Conservation (phyloP, 306 rosid genomes). For the Pachyrhizus erosus region DNA sequence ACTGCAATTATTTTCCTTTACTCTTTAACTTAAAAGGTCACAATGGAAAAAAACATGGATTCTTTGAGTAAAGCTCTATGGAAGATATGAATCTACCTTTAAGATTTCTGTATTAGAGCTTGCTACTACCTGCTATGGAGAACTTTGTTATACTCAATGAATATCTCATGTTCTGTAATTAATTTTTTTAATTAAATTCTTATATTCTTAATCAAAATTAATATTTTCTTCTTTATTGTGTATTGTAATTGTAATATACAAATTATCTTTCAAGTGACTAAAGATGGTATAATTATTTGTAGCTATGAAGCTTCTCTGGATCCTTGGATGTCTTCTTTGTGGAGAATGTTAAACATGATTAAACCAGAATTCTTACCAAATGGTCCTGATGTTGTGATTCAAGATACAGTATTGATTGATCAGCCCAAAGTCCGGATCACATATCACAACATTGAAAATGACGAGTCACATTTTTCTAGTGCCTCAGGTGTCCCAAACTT, state of each 20-base stretch:
- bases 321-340: conserved; percentile 87
- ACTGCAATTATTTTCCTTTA: not conserved
- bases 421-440: conserved; percentile 68
- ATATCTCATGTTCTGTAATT: conserved; percentile 10
- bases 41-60: not conserved
- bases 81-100: conserved; percentile 19
- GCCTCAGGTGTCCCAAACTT: conserved; percentile 61
- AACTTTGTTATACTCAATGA: conserved; percentile 21
- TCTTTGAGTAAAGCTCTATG: conserved; percentile 15
- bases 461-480: conserved; percentile 53
- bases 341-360: conserved; percentile 61
- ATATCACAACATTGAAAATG: conserved; percentile 59
- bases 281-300: conserved; percentile 32
- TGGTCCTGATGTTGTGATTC: conserved; percentile 61
- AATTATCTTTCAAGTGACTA: not conserved
- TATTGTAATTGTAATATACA: conserved; percentile 11
- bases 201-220: not conserved
- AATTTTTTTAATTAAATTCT: not conserved
- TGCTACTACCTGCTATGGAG: conserved; percentile 13
- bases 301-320: conserved; percentile 97
- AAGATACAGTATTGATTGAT: conserved; percentile 59
- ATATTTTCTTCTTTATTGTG: not conserved
- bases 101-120: not conserved
- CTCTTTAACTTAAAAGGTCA: conserved; percentile 22
- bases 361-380: conserved; percentile 68